These are phyloP conservation scores for Annulohypoxylon moriforme DNA, from an alignment of 495 filamentous ascomycete species.

Conservation along the genomic window DNA sequence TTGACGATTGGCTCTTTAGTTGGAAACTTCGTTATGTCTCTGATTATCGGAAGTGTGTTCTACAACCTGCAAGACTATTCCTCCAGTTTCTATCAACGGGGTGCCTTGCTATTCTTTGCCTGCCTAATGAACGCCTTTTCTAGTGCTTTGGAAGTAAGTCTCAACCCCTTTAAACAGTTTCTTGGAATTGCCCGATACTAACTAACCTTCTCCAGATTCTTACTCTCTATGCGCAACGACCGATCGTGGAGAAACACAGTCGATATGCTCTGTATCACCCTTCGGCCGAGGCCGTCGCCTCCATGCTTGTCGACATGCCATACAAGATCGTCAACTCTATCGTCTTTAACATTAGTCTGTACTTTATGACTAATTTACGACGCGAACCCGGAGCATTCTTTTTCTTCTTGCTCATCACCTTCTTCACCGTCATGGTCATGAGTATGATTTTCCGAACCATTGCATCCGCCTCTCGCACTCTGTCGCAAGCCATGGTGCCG, in stretches of 20 bases:
- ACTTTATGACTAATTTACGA: constrained; percentile 87
- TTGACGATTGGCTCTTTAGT: constrained; percentile 76
- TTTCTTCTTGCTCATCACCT: constrained; percentile 78
- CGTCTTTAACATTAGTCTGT: constrained; percentile 76
- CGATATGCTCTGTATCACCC: constrained; percentile 95
- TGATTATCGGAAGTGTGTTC: constrained; percentile 86
- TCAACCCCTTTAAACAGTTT: background rate
- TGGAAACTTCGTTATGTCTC: constrained; percentile 77
- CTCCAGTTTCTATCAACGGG: constrained; percentile 78
- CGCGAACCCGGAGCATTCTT: constrained; percentile 85
- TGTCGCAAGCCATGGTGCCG: constrained; percentile 86
- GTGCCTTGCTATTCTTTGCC: constrained; percentile 89
- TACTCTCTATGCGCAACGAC: constrained; percentile 84
- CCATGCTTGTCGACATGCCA: constrained; percentile 84
- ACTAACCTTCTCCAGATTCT: constrained; percentile 67
- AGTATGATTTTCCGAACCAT: constrained; percentile 87
- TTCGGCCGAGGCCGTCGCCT: constrained; percentile 85
- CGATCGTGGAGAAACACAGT: constrained; percentile 91
- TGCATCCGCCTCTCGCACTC: constrained; percentile 78
- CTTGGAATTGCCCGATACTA: background rate
- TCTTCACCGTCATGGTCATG: constrained; percentile 75
- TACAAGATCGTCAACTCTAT: constrained; percentile 67
- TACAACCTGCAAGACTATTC: constrained; percentile 75
- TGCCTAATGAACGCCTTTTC: constrained; percentile 88
- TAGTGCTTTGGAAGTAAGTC: constrained; percentile 73